phyloP scores from a whole-genome alignment of 495 filamentous ascomycete species.

The Aspergillus olivimuriae region DNA sequence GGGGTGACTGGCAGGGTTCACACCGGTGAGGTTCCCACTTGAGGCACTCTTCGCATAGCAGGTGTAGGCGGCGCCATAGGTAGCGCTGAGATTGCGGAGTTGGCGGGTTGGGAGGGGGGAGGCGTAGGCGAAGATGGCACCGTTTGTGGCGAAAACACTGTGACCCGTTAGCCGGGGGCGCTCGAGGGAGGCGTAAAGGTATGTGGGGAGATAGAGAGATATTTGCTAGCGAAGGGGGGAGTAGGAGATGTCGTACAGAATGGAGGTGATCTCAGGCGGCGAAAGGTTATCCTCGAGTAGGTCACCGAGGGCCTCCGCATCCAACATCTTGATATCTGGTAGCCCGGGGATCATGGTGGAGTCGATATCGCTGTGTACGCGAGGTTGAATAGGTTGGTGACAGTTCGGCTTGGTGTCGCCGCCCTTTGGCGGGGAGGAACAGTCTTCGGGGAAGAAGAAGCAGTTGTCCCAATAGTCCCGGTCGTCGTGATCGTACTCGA shows the following conservation, averaged over 20 bases:
- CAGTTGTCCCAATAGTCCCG: constrained; percentile 41
- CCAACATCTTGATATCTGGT: constrained; percentile 44
- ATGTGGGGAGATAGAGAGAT: background rate
- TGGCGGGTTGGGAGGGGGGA: constrained; percentile 38
- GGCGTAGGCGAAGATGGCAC: constrained; percentile 41
- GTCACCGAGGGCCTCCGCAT: constrained; percentile 41
- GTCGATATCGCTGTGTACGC: constrained; percentile 9
- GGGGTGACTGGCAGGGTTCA: constrained; percentile 42
- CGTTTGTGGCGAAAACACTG: constrained; percentile 39
- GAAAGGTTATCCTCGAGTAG: constrained; percentile 43
- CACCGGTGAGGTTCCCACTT: constrained; percentile 41
- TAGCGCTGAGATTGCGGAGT: constrained; percentile 41
- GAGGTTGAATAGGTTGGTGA: too few species aligned
- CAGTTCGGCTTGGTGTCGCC: constrained; percentile 15
- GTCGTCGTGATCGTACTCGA: constrained; percentile 44
- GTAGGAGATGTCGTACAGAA: constrained; percentile 30
- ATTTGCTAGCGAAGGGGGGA: background rate
- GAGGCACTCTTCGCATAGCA: constrained; percentile 42
- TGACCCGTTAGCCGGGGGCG: background rate
- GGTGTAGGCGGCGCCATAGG: constrained; percentile 44
- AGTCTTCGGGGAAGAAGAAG: constrained; percentile 45
- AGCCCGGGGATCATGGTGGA: constrained; percentile 43
- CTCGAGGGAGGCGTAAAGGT: background rate
- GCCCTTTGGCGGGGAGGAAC: constrained; percentile 35
- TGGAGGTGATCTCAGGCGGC: constrained; percentile 43